phyloP scores from a whole-genome alignment of 2,329 filamentous ascomycete species.

The Coleophoma crateriformis region DNA sequence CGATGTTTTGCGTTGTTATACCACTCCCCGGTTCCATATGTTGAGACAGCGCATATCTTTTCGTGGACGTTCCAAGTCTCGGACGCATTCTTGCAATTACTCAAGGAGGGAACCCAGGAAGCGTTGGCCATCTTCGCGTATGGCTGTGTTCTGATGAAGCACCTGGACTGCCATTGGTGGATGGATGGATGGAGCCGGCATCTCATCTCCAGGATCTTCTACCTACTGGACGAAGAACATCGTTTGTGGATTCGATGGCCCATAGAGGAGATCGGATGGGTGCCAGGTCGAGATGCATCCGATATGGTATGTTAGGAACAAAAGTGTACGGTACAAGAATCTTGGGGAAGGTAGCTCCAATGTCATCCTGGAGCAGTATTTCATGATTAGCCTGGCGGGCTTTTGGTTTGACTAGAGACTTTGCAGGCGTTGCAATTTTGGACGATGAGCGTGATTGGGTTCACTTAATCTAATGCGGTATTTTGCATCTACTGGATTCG shows the following conservation, averaged over 20 bases:
- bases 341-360: too few species aligned
- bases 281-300: background rate
- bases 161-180: constrained; percentile 25
- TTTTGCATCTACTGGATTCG: too few species aligned
- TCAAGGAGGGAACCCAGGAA: constrained; percentile 24
- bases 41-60: constrained; percentile 30
- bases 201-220: constrained; percentile 21
- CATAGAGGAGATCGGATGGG: constrained; percentile 12
- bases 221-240: constrained; percentile 25
- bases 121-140: constrained; percentile 27
- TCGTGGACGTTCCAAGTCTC: constrained; percentile 29
- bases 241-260: constrained; percentile 23
- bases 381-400: too few species aligned
- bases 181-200: constrained; percentile 26
- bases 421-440: too few species aligned
- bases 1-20: constrained; percentile 19
- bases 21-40: constrained; percentile 6
- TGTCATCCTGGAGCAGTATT: too few species aligned
- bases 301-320: too few species aligned
- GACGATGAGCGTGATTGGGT: too few species aligned
- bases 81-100: constrained; percentile 27
- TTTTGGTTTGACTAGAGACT: too few species aligned
- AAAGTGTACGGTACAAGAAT: too few species aligned
- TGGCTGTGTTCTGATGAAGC: constrained; percentile 23
- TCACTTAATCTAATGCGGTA: too few species aligned